phyloP scores from a whole-genome alignment of 768 basidiomycete species.

The Tricholoma bakamatsutake region DNA sequence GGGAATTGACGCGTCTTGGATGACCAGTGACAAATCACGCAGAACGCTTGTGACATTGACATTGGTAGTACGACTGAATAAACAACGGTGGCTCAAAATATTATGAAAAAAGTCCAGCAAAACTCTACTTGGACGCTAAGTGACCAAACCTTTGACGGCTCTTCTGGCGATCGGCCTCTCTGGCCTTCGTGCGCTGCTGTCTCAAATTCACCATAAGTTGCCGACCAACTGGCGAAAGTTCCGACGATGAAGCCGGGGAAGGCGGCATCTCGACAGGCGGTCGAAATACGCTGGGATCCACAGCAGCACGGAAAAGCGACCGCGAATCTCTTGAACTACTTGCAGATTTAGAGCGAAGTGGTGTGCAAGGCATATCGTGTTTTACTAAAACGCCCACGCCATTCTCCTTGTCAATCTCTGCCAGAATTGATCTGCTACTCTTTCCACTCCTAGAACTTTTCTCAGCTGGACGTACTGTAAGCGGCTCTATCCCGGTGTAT shows the following conservation, averaged over 20 bases:
- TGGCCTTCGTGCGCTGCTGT: constrained; percentile 35
- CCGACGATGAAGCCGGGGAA: constrained; percentile 67
- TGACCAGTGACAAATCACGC: neutral
- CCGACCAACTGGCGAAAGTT: constrained; percentile 62
- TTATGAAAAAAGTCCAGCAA: neutral
- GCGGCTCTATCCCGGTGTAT: constrained; percentile 6
- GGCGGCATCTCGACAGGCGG: constrained; percentile 38
- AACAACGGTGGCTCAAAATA: no score
- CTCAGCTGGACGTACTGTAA: constrained; percentile 13
- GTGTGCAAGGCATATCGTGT: constrained; percentile 38
- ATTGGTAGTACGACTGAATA: no score
- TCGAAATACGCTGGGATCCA: constrained; percentile 40
- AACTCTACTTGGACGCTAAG: neutral
- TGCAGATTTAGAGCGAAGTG: constrained; percentile 31
- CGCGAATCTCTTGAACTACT: constrained; percentile 15
- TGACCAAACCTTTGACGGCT: neutral
- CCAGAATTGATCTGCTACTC: constrained; percentile 11
- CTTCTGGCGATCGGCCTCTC: constrained; percentile 28
- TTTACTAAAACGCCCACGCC: constrained; percentile 27
- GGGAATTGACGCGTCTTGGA: neutral
- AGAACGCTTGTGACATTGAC: no score
- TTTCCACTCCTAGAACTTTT: constrained; percentile 11
- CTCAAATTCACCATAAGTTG: constrained; percentile 65
- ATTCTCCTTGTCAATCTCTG: constrained; percentile 37
- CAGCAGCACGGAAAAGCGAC: constrained; percentile 31